phyloP scores from a whole-genome alignment of 2,329 filamentous ascomycete genomes.

The Scopulariopsis brevicaulis region DNA sequence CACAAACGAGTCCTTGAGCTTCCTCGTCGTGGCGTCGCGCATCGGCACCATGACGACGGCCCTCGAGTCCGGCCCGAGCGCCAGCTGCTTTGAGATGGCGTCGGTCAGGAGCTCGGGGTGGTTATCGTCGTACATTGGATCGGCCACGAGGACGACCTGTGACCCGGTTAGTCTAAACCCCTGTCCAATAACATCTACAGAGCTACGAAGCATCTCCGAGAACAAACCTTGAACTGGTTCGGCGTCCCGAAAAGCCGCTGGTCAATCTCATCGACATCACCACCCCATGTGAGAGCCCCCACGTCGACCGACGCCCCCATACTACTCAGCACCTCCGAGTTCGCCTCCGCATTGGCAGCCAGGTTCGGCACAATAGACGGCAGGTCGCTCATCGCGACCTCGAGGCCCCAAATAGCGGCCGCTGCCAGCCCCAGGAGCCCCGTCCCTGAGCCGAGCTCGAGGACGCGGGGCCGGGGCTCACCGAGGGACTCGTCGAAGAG shows the following conservation, averaged over 20 bases:
- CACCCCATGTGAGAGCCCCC: constrained; percentile 66
- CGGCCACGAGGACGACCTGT: constrained; percentile 69
- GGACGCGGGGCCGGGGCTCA: constrained; percentile 23
- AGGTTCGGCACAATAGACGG: constrained; percentile 77
- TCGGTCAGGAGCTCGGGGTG: constrained; percentile 66
- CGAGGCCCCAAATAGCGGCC: constrained; percentile 54
- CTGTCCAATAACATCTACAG: neutral
- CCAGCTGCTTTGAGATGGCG: constrained; percentile 59
- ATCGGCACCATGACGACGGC: constrained; percentile 74
- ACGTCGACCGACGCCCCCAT: constrained; percentile 47
- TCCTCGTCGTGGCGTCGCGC: constrained; percentile 54
- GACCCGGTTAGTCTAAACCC: neutral
- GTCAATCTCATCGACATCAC: constrained; percentile 28
- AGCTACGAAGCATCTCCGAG: neutral
- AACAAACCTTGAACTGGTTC: constrained; percentile 38
- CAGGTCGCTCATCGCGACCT: constrained; percentile 71
- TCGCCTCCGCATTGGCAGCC: constrained; percentile 57
- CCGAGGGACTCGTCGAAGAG: constrained; percentile 26
- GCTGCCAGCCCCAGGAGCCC: constrained; percentile 84
- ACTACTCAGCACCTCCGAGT: constrained; percentile 41
- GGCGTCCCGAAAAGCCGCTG: constrained; percentile 28
- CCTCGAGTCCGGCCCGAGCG: constrained; percentile 40
- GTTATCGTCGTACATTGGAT: constrained; percentile 75
- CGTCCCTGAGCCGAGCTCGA: constrained; percentile 85
- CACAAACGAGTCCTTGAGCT: constrained; percentile 52